phyloP scores from a whole-genome alignment of 208 protist species.

The Phytomonas francai region DNA sequence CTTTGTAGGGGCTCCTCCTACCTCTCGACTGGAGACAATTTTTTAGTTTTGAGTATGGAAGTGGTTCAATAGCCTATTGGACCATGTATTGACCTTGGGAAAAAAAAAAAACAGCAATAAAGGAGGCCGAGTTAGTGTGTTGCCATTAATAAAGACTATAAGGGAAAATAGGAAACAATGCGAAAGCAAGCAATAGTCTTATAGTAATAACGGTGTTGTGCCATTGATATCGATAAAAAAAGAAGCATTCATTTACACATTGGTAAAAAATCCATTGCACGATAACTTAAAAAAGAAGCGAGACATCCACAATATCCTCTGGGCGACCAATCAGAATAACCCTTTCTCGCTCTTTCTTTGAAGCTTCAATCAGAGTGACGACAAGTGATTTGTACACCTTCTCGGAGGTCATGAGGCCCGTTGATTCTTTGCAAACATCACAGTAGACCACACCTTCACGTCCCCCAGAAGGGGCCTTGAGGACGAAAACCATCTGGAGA shows the following conservation, averaged over 20 bases:
- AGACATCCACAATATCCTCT: constrained; percentile 72
- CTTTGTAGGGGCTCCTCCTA: neutral
- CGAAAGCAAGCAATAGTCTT: constrained; percentile 3
- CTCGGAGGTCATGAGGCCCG: constrained; percentile 56
- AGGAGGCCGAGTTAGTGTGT: neutral
- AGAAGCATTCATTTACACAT: constrained; percentile 14
- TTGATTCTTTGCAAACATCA: constrained; percentile 68
- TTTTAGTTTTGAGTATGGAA: neutral
- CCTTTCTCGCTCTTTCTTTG: constrained; percentile 38
- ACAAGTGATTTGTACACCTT: constrained; percentile 76
- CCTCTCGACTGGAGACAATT: neutral
- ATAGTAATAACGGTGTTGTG: neutral
- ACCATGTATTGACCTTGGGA: neutral
- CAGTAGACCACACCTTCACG: constrained; percentile 75
- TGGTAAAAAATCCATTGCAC: constrained; percentile 8
- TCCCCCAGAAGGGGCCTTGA: constrained; percentile 56
- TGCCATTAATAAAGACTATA: neutral
- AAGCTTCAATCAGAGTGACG: constrained; percentile 56
- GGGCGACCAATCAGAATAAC: constrained; percentile 79
- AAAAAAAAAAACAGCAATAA: neutral
- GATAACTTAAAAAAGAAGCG: constrained; percentile 33
- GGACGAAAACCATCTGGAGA: constrained; percentile 84
- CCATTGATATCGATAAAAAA: neutral
- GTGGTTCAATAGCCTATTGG: neutral
- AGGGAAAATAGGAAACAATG: constrained; percentile 14